phyloP scores from a whole-genome alignment of 2,329 filamentous ascomycete genomes.

The Ustilaginoidea virens region DNA sequence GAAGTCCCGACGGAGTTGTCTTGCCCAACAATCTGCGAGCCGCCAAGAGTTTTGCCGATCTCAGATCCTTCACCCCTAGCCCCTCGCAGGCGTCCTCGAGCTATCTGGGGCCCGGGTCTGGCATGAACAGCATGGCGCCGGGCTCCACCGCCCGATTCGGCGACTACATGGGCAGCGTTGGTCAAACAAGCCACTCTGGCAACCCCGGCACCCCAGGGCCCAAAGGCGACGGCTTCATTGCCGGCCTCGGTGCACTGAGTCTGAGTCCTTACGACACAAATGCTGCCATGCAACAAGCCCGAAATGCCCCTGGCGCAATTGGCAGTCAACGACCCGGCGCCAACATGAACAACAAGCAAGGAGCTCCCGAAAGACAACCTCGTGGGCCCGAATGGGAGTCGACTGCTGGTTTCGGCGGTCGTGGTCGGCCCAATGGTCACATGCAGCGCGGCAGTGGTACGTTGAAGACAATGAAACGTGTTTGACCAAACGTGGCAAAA shows the following conservation, averaged over 20 bases:
- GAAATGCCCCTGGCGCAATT: conserved; percentile 44
- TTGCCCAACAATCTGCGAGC: conserved; percentile 72
- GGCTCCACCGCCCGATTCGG: conserved; percentile 25
- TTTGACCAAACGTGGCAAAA: too few relatives aligned
- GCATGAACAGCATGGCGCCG: conserved; percentile 38
- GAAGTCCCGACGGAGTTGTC: conserved; percentile 48
- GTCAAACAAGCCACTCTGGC: conserved; percentile 19
- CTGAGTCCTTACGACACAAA: conserved; percentile 35
- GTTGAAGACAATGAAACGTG: conserved; percentile 11
- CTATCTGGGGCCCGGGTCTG: conserved; percentile 36
- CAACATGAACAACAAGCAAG: conserved; percentile 25
- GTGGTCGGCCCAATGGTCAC: conserved; percentile 43
- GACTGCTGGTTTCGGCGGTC: conserved; percentile 34
- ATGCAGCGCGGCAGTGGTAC: conserved; percentile 45
- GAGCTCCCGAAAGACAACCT: conserved; percentile 46
- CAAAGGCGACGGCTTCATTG: conserved; percentile 27
- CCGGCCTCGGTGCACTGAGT: conserved; percentile 33
- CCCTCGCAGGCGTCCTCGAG: conserved; percentile 74
- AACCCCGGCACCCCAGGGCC: conserved; percentile 22
- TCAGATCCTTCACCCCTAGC: conserved; percentile 89
- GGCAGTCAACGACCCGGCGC: conserved; percentile 47
- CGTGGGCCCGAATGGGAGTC: conserved; percentile 47
- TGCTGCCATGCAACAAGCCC: conserved; percentile 18
- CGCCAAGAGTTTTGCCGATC: conserved; percentile 91
- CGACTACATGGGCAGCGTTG: conserved; percentile 26